A percentile compares a stretch with the other conserved stretches of the same genome.
Conservation (phyloP, 2,329 filamentous ascomycete genomes). For the Ophiostoma tasmaniense region DNA sequence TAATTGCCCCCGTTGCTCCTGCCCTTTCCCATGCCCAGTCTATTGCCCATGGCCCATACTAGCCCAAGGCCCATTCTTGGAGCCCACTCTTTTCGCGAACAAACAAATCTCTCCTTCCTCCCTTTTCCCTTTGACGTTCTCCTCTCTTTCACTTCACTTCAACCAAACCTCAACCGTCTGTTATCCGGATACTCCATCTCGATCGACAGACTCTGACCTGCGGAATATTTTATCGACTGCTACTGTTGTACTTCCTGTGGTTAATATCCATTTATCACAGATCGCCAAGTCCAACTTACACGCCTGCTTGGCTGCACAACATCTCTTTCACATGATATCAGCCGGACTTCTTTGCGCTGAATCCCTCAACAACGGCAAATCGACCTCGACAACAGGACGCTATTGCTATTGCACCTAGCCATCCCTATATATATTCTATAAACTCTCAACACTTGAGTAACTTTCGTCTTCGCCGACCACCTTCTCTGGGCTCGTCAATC, state of each 20-base stretch:
- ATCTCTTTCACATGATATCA: constrained; percentile 11
- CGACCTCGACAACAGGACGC: neutral
- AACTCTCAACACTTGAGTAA: neutral
- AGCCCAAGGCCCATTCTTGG: neutral
- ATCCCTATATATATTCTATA: neutral
- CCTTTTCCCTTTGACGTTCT: neutral
- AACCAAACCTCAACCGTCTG: neutral
- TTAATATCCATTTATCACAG: neutral
- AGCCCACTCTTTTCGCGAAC: constrained; percentile 3
- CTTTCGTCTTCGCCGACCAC: neutral
- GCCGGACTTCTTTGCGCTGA: neutral
- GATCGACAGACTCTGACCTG: neutral
- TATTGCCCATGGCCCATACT: neutral
- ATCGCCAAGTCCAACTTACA: neutral
- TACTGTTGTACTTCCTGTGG: neutral
- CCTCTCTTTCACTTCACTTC: neutral
- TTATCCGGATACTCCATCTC: neutral
- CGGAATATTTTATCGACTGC: neutral
- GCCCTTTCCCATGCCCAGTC: neutral
- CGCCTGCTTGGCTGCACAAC: neutral
- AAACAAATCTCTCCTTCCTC: constrained; percentile 1
- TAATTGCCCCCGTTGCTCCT: neutral
- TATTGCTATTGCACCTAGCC: neutral
- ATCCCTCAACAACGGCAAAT: neutral
- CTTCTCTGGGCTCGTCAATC: neutral